These are phyloP conservation scores for Termitomyces sp. DNA, from an alignment of 768 basidiomycete genomes.

Conservation along the genomic window DNA sequence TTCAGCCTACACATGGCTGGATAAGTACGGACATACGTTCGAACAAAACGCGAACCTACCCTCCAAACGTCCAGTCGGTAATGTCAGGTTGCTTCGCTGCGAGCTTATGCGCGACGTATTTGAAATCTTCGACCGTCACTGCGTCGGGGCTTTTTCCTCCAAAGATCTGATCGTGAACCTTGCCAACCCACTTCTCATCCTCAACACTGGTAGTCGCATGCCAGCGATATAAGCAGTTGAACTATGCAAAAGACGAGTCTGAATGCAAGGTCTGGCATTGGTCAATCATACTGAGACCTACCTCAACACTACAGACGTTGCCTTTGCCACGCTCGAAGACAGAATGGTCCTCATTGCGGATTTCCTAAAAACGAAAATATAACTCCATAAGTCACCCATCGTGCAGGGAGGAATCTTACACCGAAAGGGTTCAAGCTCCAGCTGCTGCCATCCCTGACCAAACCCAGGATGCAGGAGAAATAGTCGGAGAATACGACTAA, in stretches of 20 bases:
- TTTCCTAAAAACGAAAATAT: conserved; percentile 41
- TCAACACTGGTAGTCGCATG: conserved; percentile 73
- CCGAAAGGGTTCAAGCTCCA: conserved; percentile 80
- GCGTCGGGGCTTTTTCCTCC: conserved; percentile 46
- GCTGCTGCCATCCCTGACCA: conserved; percentile 66
- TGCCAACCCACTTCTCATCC: conserved; percentile 68
- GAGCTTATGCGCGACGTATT: conserved; percentile 34
- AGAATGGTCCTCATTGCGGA: conserved; percentile 56
- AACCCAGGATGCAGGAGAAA: conserved; percentile 76
- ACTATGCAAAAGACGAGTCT: conserved; percentile 34
- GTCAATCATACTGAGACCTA: conserved; percentile 21
- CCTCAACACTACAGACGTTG: conserved; percentile 81
- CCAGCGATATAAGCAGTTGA: conserved; percentile 84
- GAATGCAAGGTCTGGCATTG: background rate
- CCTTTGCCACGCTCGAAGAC: conserved; percentile 78
- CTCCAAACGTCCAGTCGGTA: conserved; percentile 64
- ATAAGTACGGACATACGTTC: background rate
- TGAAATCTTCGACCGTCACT: conserved; percentile 48
- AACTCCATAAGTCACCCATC: background rate
- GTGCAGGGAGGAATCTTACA: conserved; percentile 31
- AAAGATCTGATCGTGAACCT: conserved; percentile 50
- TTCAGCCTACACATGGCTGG: conserved; percentile 37
- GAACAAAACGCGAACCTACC: conserved; percentile 31
- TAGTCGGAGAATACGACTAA: conserved; percentile 78
- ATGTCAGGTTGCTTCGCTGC: conserved; percentile 40